A percentile compares a stretch with the other conserved stretches of the same genome.
phyloP scores from a whole-genome alignment of 2,329 filamentous ascomycete genomes.

The Sarocladiaceae sp. region DNA sequence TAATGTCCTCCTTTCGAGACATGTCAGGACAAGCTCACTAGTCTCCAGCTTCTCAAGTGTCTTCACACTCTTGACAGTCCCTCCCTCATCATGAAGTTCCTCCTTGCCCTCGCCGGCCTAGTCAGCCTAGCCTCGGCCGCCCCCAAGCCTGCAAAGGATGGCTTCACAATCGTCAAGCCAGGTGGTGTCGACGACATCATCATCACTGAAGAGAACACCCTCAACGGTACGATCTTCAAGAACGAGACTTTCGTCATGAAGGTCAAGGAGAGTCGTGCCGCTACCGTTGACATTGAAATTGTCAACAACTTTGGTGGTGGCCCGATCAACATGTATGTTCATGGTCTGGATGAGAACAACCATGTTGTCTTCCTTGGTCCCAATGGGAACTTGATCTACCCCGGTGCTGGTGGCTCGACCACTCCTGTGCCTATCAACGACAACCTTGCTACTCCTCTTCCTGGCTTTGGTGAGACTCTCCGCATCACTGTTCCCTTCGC shows the following conservation, averaged over 20 bases:
- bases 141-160: conserved; percentile 7
- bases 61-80: neutral
- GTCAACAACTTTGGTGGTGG: conserved; percentile 39
- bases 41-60: neutral
- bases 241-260: conserved; percentile 11
- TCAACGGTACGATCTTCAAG: conserved; percentile 31
- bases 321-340: conserved; percentile 39
- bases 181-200: conserved; percentile 27
- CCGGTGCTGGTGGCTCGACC: conserved; percentile 28
- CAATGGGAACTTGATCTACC: conserved; percentile 38
- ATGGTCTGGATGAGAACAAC: conserved; percentile 35
- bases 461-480: conserved; percentile 29
- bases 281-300: conserved; percentile 22
- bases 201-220: conserved; percentile 32
- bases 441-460: conserved; percentile 40
- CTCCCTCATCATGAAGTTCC: conserved; percentile 10
- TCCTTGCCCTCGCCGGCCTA: conserved; percentile 14
- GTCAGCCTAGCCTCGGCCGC: conserved; percentile 14
- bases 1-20: too few species aligned
- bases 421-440: conserved; percentile 31
- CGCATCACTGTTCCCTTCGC: conserved; percentile 35
- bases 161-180: conserved; percentile 26
- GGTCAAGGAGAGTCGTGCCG: neutral
- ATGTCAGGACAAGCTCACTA: neutral
- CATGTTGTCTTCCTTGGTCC: conserved; percentile 38